These are phyloP conservation scores for Tetracladium maxilliforme DNA, from an alignment of 2,329 filamentous ascomycete species.

Conservation along the genomic window DNA sequence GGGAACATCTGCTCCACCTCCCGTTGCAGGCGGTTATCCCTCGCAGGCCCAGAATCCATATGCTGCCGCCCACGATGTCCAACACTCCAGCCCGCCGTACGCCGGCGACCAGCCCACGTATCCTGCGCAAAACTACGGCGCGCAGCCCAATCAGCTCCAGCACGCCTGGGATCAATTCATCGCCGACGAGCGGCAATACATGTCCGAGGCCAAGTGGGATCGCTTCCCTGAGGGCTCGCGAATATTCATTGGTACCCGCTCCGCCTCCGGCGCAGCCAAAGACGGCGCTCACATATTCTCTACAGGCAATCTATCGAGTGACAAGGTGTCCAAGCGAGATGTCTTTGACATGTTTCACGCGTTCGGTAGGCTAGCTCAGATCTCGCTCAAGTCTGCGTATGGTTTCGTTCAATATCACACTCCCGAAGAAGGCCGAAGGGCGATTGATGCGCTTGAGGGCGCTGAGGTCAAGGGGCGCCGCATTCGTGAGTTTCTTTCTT, in stretches of 20 bases:
- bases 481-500: constrained; percentile 55
- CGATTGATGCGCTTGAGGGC: constrained; percentile 67
- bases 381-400: constrained; percentile 92
- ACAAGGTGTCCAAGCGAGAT: constrained; percentile 86
- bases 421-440: constrained; percentile 55
- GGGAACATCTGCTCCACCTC: too few relatives aligned
- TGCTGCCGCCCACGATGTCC: too few relatives aligned
- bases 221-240: constrained; percentile 64
- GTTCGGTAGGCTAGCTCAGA: constrained; percentile 80
- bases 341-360: constrained; percentile 82
- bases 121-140: too few relatives aligned
- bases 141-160: too few relatives aligned
- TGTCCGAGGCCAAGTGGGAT: constrained; percentile 69
- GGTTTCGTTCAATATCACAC: constrained; percentile 93
- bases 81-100: too few relatives aligned
- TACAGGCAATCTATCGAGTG: constrained; percentile 77
- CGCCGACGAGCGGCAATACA: constrained; percentile 58
- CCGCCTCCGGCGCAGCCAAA: constrained; percentile 5
- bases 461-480: constrained; percentile 74
- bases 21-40: too few relatives aligned
- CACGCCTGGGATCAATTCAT: constrained; percentile 64
- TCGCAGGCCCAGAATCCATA: too few relatives aligned
- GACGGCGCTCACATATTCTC: constrained; percentile 13
- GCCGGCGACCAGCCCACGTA: too few relatives aligned
- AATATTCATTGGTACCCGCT: constrained; percentile 60